A percentile compares a stretch with the other conserved stretches of the same genome.
Evolutionary conservation across 495 filamentous ascomycete genomes (phyloP).

Genomic region (Echria macrotheca): DNA sequence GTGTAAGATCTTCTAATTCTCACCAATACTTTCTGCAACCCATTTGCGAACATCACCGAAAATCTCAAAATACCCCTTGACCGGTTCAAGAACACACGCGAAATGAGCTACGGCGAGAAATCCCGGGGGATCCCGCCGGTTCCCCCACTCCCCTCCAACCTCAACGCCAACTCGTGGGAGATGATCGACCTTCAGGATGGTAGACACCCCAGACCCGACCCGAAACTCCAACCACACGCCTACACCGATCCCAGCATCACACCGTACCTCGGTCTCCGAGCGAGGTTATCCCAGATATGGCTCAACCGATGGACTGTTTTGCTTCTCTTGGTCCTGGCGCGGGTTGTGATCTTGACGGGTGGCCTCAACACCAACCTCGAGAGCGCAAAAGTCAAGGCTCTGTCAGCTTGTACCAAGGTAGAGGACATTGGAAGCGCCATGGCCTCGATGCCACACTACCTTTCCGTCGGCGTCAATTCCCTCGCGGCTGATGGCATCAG

Average conservation of each 20-base stretch:
- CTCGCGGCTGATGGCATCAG: slow-evolving; percentile 73
- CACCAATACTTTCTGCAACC: slow-evolving; percentile 1
- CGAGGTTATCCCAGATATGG: slow-evolving; percentile 90
- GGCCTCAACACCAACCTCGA: slow-evolving; percentile 66
- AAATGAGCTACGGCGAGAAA: slow-evolving; percentile 26
- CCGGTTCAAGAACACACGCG: slow-evolving; percentile 7
- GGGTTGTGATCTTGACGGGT: slow-evolving; percentile 67
- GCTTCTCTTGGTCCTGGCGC: slow-evolving; percentile 73
- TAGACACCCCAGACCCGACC: background rate
- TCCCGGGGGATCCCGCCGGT: slow-evolving; percentile 15
- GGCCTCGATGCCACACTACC: slow-evolving; percentile 96
- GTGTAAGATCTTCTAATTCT: background rate
- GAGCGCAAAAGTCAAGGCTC: slow-evolving; percentile 70
- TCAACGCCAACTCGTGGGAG: slow-evolving; percentile 24
- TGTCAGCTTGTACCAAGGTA: slow-evolving; percentile 84
- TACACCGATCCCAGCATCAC: slow-evolving; percentile 51
- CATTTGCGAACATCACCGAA: slow-evolving; percentile 1
- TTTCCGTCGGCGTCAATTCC: slow-evolving; percentile 81
- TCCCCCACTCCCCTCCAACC: slow-evolving; percentile 19
- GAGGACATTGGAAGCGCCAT: slow-evolving; percentile 91
- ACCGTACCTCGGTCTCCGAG: slow-evolving; percentile 85
- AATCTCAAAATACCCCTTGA: too few species aligned
- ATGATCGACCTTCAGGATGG: slow-evolving; percentile 15
- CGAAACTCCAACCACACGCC: slow-evolving; percentile 15
- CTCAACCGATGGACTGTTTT: slow-evolving; percentile 96